Evolutionary conservation across 1,284 basidiomycete species (phyloP).

Genomic region (Ceratobasidium sp.): DNA sequence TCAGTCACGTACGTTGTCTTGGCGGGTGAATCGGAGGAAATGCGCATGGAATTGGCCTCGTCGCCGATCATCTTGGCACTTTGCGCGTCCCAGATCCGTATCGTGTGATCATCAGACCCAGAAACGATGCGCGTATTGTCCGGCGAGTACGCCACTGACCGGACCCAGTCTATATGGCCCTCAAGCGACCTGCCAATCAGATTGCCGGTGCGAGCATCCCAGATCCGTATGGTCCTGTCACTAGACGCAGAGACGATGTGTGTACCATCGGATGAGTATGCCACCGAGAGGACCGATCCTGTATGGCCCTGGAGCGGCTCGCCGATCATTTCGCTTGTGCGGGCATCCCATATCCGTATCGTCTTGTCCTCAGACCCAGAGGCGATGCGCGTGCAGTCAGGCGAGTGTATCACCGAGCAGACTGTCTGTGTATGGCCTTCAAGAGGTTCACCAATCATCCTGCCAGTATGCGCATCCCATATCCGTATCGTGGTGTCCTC

Average conservation of each 20-base stretch:
- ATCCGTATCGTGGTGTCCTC: too few species aligned
- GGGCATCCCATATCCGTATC: not conserved
- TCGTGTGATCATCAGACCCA: slow-evolving; percentile 10
- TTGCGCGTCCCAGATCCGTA: slow-evolving; percentile 14
- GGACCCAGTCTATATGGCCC: slow-evolving; percentile 13
- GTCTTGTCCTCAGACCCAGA: slow-evolving; percentile 23
- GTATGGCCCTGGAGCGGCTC: slow-evolving; percentile 34
- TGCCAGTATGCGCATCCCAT: too few species aligned
- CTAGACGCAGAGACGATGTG: slow-evolving; percentile 37
- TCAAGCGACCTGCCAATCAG: not conserved
- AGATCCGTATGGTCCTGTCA: slow-evolving; percentile 33
- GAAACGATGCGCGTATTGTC: slow-evolving; percentile 8
- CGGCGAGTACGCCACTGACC: slow-evolving; percentile 19
- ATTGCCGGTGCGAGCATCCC: slow-evolving; percentile 4
- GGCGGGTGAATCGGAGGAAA: not conserved
- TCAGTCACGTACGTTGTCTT: not conserved
- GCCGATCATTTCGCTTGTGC: not conserved
- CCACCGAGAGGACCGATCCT: slow-evolving; percentile 10
- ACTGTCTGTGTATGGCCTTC: too few species aligned
- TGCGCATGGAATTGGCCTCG: not conserved
- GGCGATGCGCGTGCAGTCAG: too few species aligned
- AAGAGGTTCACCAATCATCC: too few species aligned
- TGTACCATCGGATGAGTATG: slow-evolving; percentile 32
- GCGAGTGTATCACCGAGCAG: too few species aligned
- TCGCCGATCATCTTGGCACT: not conserved